Evolutionary conservation across 495 filamentous ascomycete species (phyloP), one percentile per base, ranked within the genome.

Genomic region (Penicillium ochrochloron): DNA sequence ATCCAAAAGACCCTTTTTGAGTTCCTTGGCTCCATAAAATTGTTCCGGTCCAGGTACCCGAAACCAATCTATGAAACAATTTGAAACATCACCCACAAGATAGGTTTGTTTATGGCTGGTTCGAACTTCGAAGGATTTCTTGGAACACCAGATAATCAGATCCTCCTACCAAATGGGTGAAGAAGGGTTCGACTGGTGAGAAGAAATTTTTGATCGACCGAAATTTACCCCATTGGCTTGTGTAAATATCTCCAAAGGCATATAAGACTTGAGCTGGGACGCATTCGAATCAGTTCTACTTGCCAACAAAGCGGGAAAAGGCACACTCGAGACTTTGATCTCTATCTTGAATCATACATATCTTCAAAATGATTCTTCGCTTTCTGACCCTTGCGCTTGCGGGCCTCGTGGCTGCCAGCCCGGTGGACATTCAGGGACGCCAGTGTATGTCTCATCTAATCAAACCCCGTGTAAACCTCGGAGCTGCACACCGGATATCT

Each of bases 371-470:
- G 64, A 62, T 62, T 9, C 50, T 66, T 35, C 50, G 19, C 29
- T 37, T 62, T 37, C 17, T 59, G 12, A 52, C 59, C 23, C 55
- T 66, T 29, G 64, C 55, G 19, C 58, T 70, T 12, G 64, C 54
- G 21, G 48, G 61, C 21, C 41, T 57, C n/a, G 64, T 46, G n/a
- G 60, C 61, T 33, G 64, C 64, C 9, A 70, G 52, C 54, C 67
- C 67, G 17, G 39, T 66, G 44, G 61, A 57, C 19, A 46, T 70
- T 17, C 50, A 59, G 34, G 48, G 61, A 50, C 67, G 67, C 33
- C 60, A 63, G 34, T 25, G 67, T 70, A 59, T 3, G 64, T 51
- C 25, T 29, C 31, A 7, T 6, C 25, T 31, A 5, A 57, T 25
- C 37, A 7, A 6, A 14, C 29, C n/a, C 37, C 8, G 5, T 2